phyloP scores from a whole-genome alignment of 257 asterid genomes.

The Hygrophila difformis region DNA sequence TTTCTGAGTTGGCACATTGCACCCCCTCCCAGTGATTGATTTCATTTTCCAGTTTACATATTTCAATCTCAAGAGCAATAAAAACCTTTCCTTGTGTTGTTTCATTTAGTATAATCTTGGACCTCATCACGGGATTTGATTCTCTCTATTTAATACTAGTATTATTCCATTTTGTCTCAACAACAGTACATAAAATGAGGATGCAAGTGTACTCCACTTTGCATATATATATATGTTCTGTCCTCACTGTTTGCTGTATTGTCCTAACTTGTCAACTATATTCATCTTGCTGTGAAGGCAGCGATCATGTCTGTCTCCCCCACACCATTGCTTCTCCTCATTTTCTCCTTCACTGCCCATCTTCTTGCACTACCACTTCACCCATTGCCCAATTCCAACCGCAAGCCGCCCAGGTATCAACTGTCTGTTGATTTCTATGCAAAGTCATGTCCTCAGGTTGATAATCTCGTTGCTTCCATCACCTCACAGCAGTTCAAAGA shows the following conservation, averaged over 20 bases:
- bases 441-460: conserved; percentile 77
- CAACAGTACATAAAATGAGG: conserved; percentile 7
- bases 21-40: not conserved
- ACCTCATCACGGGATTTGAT: conserved; percentile 60
- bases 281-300: conserved; percentile 2
- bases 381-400: conserved; percentile 17
- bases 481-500: conserved; percentile 67
- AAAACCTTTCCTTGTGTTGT: no score
- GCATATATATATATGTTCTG: not conserved
- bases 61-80: not conserved
- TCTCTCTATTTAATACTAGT: conserved; percentile 36
- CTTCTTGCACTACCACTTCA: conserved; percentile 13
- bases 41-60: not conserved
- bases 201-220: not conserved
- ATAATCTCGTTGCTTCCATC: conserved; percentile 54
- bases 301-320: conserved; percentile 24
- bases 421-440: conserved; percentile 56
- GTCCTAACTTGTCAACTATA: conserved; percentile 20
- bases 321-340: conserved; percentile 14
- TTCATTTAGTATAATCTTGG: conserved; percentile 14
- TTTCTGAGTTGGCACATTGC: not conserved
- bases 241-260: conserved; percentile 25
- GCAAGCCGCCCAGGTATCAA: conserved; percentile 27
- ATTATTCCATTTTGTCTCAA: conserved; percentile 17
- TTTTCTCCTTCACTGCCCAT: conserved; percentile 16